Evolutionary conservation across 2,329 filamentous ascomycete species (phyloP).

Genomic region (Hymenotorrendiella dingleyae): DNA sequence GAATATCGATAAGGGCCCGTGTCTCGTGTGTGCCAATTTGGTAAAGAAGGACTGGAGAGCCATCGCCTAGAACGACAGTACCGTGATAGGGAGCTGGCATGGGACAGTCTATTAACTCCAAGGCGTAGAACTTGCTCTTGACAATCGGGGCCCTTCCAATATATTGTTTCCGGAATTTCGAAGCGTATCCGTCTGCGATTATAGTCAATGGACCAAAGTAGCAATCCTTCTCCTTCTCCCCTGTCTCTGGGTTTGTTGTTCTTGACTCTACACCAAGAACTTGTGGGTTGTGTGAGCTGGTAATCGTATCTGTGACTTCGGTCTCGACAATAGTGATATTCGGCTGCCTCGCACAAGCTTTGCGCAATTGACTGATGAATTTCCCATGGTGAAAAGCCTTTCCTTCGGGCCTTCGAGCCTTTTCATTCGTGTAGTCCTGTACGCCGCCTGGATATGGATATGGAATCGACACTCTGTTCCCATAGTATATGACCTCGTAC

Average conservation of each 20-base stretch:
- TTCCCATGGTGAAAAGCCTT: slow-evolving; percentile 88
- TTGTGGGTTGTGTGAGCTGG: slow-evolving; percentile 60
- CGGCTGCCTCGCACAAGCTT: slow-evolving; percentile 64
- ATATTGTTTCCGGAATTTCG: slow-evolving; percentile 81
- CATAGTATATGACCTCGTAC: slow-evolving; percentile 82
- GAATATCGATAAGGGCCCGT: slow-evolving; percentile 81
- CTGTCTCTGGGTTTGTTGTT: slow-evolving; percentile 53
- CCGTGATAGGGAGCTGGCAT: slow-evolving; percentile 72
- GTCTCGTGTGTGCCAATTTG: slow-evolving; percentile 97
- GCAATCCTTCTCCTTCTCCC: slow-evolving; percentile 58
- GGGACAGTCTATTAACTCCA: slow-evolving; percentile 84
- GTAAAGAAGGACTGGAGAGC: slow-evolving; percentile 80
- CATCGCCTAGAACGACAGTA: slow-evolving; percentile 78
- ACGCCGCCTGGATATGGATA: slow-evolving; percentile 60
- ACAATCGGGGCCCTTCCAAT: slow-evolving; percentile 61
- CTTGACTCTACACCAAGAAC: slow-evolving; percentile 77
- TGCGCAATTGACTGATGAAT: slow-evolving; percentile 78
- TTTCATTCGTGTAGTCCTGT: slow-evolving; percentile 25
- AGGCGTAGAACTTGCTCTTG: slow-evolving; percentile 84
- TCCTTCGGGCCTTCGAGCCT: slow-evolving; percentile 56
- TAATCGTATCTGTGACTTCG: slow-evolving; percentile 71
- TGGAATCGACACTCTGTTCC: slow-evolving; percentile 64
- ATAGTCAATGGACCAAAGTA: slow-evolving; percentile 89
- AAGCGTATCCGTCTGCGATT: slow-evolving; percentile 86
- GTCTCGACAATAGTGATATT: slow-evolving; percentile 92